These are phyloP conservation scores for Cladosporium sp. DNA, from an alignment of 2,329 filamentous ascomycete genomes.

Conservation along the genomic window DNA sequence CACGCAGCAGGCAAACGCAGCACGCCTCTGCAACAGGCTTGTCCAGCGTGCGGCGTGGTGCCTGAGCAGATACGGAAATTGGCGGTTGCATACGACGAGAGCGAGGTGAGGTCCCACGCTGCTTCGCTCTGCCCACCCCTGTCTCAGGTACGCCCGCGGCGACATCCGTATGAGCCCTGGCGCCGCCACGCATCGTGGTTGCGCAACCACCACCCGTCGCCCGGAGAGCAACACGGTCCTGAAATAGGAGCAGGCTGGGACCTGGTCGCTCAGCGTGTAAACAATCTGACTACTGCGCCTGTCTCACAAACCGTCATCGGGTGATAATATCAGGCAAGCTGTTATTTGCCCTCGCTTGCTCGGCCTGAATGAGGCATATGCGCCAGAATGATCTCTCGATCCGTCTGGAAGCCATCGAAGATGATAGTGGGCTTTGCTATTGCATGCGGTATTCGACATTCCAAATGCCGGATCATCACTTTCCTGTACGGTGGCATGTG, in stretches of 20 bases:
- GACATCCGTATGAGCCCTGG: conserved; percentile 1
- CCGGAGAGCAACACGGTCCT: background rate
- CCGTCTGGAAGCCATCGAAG: conserved; percentile 6
- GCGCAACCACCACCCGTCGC: conserved; percentile 7
- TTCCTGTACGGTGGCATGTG: background rate
- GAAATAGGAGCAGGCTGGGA: conserved; percentile 13
- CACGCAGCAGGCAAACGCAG: background rate
- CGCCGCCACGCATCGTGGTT: conserved; percentile 9
- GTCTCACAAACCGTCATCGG: background rate
- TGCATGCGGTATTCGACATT: conserved; percentile 5
- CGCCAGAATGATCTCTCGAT: background rate
- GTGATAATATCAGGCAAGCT: background rate
- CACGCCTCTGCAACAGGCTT: too few relatives aligned
- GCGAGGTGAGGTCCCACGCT: conserved; percentile 4
- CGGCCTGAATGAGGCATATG: background rate
- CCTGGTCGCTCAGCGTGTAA: conserved; percentile 3
- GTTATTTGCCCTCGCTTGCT: background rate
- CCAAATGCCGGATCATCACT: background rate
- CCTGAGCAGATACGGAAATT: conserved; percentile 2
- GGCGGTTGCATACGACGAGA: background rate
- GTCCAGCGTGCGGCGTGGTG: background rate
- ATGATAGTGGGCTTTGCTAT: conserved; percentile 11
- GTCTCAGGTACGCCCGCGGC: conserved; percentile 4
- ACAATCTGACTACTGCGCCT: background rate
- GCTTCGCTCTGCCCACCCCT: background rate